Evolutionary conservation across 1,139 yeast genomes (phyloP), one percentile per base, ranked within the genome.

Genomic region (Debaryomyces psychrophilus): DNA sequence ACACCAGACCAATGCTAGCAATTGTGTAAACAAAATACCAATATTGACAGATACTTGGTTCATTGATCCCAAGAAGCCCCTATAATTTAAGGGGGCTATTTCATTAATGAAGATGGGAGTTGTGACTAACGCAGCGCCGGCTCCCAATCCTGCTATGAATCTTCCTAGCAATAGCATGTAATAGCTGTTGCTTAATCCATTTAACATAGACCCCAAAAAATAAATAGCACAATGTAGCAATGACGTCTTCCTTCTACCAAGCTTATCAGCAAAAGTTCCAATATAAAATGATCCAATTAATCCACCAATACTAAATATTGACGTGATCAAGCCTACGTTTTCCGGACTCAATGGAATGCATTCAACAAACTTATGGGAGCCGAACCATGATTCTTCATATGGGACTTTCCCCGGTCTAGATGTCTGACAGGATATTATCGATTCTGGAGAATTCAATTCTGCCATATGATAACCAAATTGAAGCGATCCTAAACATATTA

Each of bases 301-400:
- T 0, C 98, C 98, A 7, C 99, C 98, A 46, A 92, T 74, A 33
- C 95, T 83, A 64, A 87, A 90, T 23, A 88, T 79, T 0, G 96
- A 84, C 0, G 96, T 90, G n/a, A 85, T 83, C 23, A 87, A 66
- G 0, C 97, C 98, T 40, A 88, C 69, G 49, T 87, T 86, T 41
- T 79, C 75, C 12, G 83, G 80, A 17, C 76, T 68, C 74, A 88
- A 74, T 0, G 81, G 76, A 25, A 90, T 79, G 62, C 97, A 77
- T 45, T 60, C 56, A 2, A 46, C 55, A 43, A 66, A 69, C 2
- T 75, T 77, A 41, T 61, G 64, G 15, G 50, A 43, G 0, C 79
- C 80, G 52, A 73, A 76, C 60, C 68, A 70, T 2, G 77, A 63
- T 3, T 64, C 59, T 5, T 50, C 52, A 49, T 67, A 76, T 3